A percentile compares a stretch with the other conserved stretches of the same genome.
Conservation (phyloP, 345 rosid species). For the Pseudoturritis turrita region DNA sequence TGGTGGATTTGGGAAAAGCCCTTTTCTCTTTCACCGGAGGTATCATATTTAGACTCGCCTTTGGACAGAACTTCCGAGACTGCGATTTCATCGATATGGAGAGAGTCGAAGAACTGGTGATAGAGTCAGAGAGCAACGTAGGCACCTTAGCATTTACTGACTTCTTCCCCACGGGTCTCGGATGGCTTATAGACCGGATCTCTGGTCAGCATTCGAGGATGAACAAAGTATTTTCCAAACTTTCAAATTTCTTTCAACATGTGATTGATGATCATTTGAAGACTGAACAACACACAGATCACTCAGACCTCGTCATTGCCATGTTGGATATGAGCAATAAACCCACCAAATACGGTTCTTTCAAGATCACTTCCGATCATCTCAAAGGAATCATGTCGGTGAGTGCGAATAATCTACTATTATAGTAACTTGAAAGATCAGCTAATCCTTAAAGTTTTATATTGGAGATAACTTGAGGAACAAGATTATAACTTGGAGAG, state of each 20-base stretch:
- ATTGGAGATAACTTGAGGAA: neutral
- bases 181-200: constrained; percentile 38
- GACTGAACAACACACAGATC: neutral
- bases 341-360: constrained; percentile 14
- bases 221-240: neutral
- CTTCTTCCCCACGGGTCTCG: constrained; percentile 18
- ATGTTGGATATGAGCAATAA: constrained; percentile 24
- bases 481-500: neutral
- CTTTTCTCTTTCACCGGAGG: constrained; percentile 19
- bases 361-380: constrained; percentile 30
- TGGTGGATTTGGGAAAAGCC: constrained; percentile 7
- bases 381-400: constrained; percentile 50
- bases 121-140: constrained; percentile 7
- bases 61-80: constrained; percentile 32
- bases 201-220: constrained; percentile 11
- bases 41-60: constrained; percentile 28
- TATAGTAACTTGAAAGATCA: no score
- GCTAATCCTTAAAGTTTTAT: neutral
- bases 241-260: neutral
- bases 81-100: constrained; percentile 23
- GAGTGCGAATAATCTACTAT: neutral
- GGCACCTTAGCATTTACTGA: constrained; percentile 11
- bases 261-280: neutral
- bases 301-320: neutral
- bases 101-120: constrained; percentile 13